Base-by-base conservation (phyloP, 2,329 filamentous ascomycete genomes). In the Botrytis tulipae region DNA sequence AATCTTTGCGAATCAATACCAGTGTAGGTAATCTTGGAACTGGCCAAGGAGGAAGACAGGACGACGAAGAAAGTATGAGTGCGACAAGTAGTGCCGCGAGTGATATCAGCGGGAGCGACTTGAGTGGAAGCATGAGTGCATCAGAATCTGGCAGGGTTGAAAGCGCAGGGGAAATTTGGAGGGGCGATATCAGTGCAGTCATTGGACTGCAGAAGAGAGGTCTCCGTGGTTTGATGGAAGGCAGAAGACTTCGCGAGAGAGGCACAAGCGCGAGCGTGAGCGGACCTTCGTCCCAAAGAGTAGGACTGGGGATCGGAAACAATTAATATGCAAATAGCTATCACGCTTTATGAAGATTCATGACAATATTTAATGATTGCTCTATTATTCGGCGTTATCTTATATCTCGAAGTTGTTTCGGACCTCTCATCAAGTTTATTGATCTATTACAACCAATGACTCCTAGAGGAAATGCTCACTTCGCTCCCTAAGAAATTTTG, bases 191-290 rank as follows among this genome's bases (percentile, higher is more conserved):
- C 48, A 95, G 93, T 84, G 93, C 93, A 67, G 95, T 98, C 4
- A 97, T 99, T 77, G 96, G 96, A 0, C 82, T 99, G 76, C 96
- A 99, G 85, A 99, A 99, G 85, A 88, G 96, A 71, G 96, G 96
- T 0, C 82, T 99, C 51, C 87, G 95, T 74, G 96, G 96, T 0
- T 82, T 99, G 77, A 98, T 99, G 96, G 96, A 98, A 82, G 95
- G 95, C 5, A 86, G 95, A 62, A 87, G 95, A 74, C 90, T 98
- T 85, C 86, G 95, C 62, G 94, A 97, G 82, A 86, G 93, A 76
- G 87, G 87, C 20, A 82, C 83, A 74, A 82, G 83, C 20, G 83
- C 83, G 74, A 82, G 83, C 75, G 79, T 78, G 77, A 79, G 81
- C 65, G 78, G 79, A 70, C 78, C 79, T 67, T 75, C 79, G 71